Base-by-base conservation (phyloP, 768 basidiomycete species). In the Tulasnella sp. region DNA sequence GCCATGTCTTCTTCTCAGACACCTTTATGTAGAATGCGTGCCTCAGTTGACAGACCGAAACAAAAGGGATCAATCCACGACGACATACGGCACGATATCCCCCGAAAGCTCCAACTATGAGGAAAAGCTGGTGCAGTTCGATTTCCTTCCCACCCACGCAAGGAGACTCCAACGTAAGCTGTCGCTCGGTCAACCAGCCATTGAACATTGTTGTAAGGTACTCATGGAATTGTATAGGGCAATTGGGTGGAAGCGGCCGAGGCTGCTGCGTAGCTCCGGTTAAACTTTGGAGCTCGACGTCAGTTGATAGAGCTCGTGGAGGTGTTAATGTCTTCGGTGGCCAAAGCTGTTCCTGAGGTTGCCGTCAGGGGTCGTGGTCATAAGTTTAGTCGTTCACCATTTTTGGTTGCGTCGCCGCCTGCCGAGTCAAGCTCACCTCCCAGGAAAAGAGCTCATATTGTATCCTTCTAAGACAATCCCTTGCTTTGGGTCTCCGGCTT, bases 101-200 rank as follows among this genome's bases (percentile, higher is more conserved):
- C 8, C 77, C 77, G n/a, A 58, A 22, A 16, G 48, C 77, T 16
- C 77, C 77, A 22, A 78, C 77, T 16, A 78, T 37, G n/a, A 78
- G 41, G 40, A 78, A 78, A 34, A 78, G 77, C 77, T 78, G 16
- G 28, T n/a, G 40, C 12, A 78, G 41, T 14, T 58, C 50, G 34
- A 78, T 54, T 22, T 58, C 64, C 34, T 69, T 60, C 14, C 77
- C 77, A 41, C 69, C 77, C 9, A 78, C 58, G 31, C 46, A n/a
- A 24, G 58, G 77, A 16, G 46, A 24, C 6, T 78, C 58, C 16
- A 72, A 40, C 41, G 77, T 42, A n/a, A 78, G 77, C 77, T 72
- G 46, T n/a, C 41, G 31, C 37, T 31, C 3, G 20, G 16, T 2
- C 77, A 78, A 44, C 77, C 77, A 78, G 8, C 18, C 8, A 14